These are phyloP conservation scores for Coprinopsis marcescibilis DNA, from an alignment of 768 basidiomycete species.

Conservation along the genomic window DNA sequence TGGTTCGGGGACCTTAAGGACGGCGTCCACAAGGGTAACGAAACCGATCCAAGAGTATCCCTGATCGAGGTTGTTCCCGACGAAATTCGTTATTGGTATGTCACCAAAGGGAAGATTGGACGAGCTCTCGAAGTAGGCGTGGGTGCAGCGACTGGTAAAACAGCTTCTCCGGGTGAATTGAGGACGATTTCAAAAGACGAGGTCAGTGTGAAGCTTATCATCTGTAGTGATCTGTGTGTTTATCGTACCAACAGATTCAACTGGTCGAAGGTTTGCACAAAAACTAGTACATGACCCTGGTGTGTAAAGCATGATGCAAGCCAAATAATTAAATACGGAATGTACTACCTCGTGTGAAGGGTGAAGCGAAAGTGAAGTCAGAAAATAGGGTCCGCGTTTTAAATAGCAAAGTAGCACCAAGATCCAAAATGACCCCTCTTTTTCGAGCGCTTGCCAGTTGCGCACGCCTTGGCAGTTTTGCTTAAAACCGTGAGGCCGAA, in stretches of 20 bases:
- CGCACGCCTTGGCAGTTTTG: too few relatives aligned
- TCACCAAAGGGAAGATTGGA: constrained; percentile 52
- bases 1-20: constrained; percentile 90
- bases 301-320: too few relatives aligned
- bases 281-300: constrained; percentile 11
- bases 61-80: constrained; percentile 75
- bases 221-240: too few relatives aligned
- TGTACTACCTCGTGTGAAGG: too few relatives aligned
- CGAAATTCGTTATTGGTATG: constrained; percentile 79
- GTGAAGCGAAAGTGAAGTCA: too few relatives aligned
- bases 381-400: too few relatives aligned
- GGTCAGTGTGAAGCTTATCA: constrained; percentile 34
- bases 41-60: constrained; percentile 71
- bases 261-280: constrained; percentile 35
- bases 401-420: too few relatives aligned
- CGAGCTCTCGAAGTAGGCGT: constrained; percentile 56
- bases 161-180: constrained; percentile 68
- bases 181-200: constrained; percentile 68
- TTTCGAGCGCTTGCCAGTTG: too few relatives aligned
- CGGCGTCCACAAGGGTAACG: constrained; percentile 77
- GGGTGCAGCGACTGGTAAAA: constrained; percentile 55
- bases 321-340: too few relatives aligned
- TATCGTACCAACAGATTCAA: too few relatives aligned
- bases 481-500: too few relatives aligned
- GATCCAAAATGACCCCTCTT: too few relatives aligned